These are phyloP conservation scores for Marasmius sp. DNA, from an alignment of 1,284 basidiomycete genomes.

Conservation along the genomic window DNA sequence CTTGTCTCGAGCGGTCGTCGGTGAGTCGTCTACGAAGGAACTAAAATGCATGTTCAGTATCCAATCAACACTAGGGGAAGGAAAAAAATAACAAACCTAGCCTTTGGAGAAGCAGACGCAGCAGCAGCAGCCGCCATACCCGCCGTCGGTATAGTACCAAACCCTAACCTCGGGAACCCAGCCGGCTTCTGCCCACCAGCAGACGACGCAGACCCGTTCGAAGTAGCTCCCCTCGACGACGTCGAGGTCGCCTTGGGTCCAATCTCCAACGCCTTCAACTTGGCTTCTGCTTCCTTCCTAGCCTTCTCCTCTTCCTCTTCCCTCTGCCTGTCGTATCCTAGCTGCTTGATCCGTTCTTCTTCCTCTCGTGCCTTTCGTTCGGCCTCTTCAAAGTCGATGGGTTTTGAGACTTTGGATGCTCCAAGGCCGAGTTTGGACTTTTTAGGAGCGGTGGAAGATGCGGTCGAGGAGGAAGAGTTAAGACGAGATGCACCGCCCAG, in stretches of 20 bases:
- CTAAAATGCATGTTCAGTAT: constrained; percentile 19
- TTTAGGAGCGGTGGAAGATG: constrained; percentile 42
- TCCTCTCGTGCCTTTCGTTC: constrained; percentile 87
- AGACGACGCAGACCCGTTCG: constrained; percentile 24
- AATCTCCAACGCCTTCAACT: constrained; percentile 40
- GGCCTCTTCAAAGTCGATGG: constrained; percentile 90
- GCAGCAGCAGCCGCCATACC: constrained; percentile 52
- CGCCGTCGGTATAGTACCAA: constrained; percentile 76
- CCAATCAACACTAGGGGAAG: neutral
- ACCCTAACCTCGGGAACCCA: constrained; percentile 84
- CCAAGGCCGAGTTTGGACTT: constrained; percentile 82
- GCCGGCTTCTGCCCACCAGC: constrained; percentile 31
- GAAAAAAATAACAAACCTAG: constrained; percentile 30
- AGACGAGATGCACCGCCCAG: constrained; percentile 58
- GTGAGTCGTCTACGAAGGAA: constrained; percentile 59
- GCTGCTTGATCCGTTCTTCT: constrained; percentile 84
- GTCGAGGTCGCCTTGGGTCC: constrained; percentile 36
- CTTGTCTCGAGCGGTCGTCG: constrained; percentile 84
- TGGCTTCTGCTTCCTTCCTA: constrained; percentile 52
- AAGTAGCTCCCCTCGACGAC: constrained; percentile 22
- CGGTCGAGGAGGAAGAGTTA: constrained; percentile 43
- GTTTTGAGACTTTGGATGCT: constrained; percentile 73
- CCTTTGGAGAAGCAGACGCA: constrained; percentile 40
- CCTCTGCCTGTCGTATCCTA: constrained; percentile 84
- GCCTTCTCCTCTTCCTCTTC: constrained; percentile 73